These are phyloP conservation scores for Nicotiana otophora DNA, from an alignment of 257 asterid genomes.

Conservation along the genomic window DNA sequence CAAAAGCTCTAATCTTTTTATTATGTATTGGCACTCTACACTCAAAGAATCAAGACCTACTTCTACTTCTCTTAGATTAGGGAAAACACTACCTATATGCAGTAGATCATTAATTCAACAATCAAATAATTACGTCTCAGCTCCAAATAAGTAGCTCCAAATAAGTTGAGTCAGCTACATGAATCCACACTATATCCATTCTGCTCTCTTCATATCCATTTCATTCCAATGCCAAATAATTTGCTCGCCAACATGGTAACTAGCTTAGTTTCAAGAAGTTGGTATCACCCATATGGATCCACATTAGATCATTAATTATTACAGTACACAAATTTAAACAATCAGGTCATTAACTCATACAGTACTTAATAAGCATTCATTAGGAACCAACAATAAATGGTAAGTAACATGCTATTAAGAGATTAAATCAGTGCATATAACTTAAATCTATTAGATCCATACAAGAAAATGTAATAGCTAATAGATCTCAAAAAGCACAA, in stretches of 20 bases:
- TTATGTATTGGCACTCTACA: not conserved
- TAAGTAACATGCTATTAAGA: no score
- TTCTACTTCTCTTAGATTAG: not conserved
- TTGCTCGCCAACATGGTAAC: not conserved
- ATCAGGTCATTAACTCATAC: no score
- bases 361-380: no score
- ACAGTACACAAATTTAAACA: no score
- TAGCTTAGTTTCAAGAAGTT: not conserved
- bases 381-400: no score
- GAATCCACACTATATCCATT: not conserved
- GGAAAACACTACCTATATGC: not conserved
- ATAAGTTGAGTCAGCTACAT: not conserved
- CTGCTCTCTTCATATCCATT: not conserved
- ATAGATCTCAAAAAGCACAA: not conserved
- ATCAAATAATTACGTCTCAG: not conserved
- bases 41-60: not conserved
- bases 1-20: not conserved
- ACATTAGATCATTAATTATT: slow-evolving; percentile 1
- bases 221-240: not conserved
- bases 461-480: not conserved
- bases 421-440: no score
- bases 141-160: not conserved
- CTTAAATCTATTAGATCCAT: not conserved
- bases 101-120: not conserved
- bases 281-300: not conserved